Conservation (phyloP, 345 rosid genomes). For the Rhizophora apiculata region DNA sequence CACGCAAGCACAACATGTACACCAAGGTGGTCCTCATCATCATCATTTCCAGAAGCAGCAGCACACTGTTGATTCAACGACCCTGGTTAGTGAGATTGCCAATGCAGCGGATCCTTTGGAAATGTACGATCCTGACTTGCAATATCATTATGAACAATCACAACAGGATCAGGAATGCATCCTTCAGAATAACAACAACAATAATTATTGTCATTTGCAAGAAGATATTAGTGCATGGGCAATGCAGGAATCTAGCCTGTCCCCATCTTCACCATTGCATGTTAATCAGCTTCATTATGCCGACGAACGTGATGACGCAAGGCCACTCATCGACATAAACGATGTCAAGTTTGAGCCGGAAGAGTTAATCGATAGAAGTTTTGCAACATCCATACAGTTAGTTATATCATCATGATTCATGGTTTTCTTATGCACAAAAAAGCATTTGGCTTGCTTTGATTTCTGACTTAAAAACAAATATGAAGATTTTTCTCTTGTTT, state of each 20-base stretch:
- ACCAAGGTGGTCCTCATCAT: background rate
- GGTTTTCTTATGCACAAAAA: background rate
- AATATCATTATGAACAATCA: background rate
- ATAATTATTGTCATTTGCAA: background rate
- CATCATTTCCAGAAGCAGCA: conserved; percentile 5
- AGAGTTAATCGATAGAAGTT: conserved; percentile 39
- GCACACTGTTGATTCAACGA: background rate
- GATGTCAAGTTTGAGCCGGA: conserved; percentile 23
- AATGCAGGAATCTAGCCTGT: conserved; percentile 11
- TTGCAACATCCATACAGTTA: conserved; percentile 50
- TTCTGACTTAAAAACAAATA: no score
- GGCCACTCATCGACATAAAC: conserved; percentile 15
- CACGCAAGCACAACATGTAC: conserved; percentile 9
- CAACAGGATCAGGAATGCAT: conserved; percentile 6
- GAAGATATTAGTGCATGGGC: conserved; percentile 3
- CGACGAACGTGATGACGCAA: conserved; percentile 4
- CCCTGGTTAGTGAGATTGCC: background rate
- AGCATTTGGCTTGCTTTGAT: background rate
- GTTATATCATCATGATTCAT: conserved; percentile 47
- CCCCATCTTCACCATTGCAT: conserved; percentile 1
- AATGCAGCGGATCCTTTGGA: background rate
- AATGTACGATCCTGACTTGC: conserved; percentile 12
- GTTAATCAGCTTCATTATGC: background rate
- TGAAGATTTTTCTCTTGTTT: no score
- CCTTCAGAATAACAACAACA: background rate